phyloP scores from a whole-genome alignment of 1,284 basidiomycete genomes.

The Pterula multifida region DNA sequence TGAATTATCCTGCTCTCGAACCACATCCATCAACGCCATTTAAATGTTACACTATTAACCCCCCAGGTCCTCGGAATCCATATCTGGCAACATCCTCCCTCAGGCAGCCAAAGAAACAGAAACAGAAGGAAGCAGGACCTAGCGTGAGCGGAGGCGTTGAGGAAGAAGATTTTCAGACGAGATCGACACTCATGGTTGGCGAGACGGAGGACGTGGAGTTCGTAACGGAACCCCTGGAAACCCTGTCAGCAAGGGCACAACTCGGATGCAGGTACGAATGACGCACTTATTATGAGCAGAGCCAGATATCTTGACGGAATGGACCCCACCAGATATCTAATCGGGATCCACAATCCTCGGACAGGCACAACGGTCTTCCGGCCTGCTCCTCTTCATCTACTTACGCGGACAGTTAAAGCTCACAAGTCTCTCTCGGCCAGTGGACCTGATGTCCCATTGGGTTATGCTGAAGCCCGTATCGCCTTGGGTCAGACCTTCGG shows the following conservation, averaged over 20 bases:
- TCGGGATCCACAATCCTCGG: conserved; percentile 61
- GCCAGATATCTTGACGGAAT: background rate
- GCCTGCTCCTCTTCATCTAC: conserved; percentile 60
- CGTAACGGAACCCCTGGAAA: conserved; percentile 63
- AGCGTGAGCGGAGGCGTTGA: background rate
- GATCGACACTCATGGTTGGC: conserved; percentile 28
- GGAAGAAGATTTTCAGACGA: background rate
- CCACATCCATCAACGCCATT: conserved; percentile 55
- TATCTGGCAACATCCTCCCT: background rate
- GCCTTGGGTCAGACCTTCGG: conserved; percentile 87
- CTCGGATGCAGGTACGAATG: conserved; percentile 48
- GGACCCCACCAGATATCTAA: conserved; percentile 36
- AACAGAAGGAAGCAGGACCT: conserved; percentile 17
- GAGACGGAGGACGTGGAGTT: conserved; percentile 36
- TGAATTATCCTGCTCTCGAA: conserved; percentile 62
- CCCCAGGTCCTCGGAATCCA: conserved; percentile 12
- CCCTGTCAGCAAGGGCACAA: conserved; percentile 27
- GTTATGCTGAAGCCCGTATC: conserved; percentile 55
- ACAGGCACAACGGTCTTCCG: conserved; percentile 60
- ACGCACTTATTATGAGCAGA: conserved; percentile 10
- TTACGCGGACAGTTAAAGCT: conserved; percentile 72
- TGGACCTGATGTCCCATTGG: conserved; percentile 33
- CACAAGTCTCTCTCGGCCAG: conserved; percentile 57
- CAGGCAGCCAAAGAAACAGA: conserved; percentile 9
- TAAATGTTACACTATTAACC: conserved; percentile 39